Evolutionary conservation across 805 yeast genomes (phyloP).

Genomic region (Priceomyces fermenticarens): DNA sequence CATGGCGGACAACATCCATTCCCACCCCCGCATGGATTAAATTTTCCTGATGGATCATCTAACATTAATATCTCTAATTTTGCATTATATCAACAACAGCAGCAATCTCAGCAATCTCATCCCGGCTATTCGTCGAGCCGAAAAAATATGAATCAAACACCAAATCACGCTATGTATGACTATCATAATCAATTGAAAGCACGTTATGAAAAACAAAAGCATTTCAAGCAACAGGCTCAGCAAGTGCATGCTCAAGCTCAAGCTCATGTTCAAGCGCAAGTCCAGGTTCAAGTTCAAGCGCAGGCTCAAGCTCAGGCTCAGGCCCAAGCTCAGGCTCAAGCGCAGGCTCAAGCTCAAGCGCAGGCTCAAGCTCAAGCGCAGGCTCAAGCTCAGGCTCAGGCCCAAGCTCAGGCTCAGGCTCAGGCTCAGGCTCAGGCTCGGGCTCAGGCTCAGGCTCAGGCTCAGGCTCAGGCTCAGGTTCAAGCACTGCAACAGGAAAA

Average conservation of each 20-base stretch:
- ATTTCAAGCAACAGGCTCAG: slow-evolving; percentile 10
- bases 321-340: slow-evolving; percentile 10
- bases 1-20: slow-evolving; percentile 17
- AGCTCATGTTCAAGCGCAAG: slow-evolving; percentile 9
- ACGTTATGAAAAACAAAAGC: slow-evolving; percentile 23
- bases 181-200: slow-evolving; percentile 23
- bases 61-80: slow-evolving; percentile 12
- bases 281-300: slow-evolving; percentile 6
- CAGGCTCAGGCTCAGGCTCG: slow-evolving; percentile 7
- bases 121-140: background rate
- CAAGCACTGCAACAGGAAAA: slow-evolving; percentile 4
- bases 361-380: slow-evolving; percentile 12
- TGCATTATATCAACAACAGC: slow-evolving; percentile 13
- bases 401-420: slow-evolving; percentile 9
- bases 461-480: slow-evolving; percentile 2
- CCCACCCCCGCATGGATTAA: slow-evolving; percentile 25
- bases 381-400: slow-evolving; percentile 10
- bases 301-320: slow-evolving; percentile 9
- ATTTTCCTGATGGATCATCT: slow-evolving; percentile 17
- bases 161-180: slow-evolving; percentile 9
- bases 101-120: slow-evolving; percentile 5
- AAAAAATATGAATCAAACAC: slow-evolving; percentile 3
- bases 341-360: slow-evolving; percentile 11
- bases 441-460: slow-evolving; percentile 8
- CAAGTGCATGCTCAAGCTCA: slow-evolving; percentile 11